Percentiles rank a stretch among this genome's conserved stretches.
These are phyloP conservation scores for Trypanosoma congolense DNA, from an alignment of 208 protist genomes.

Conservation along the genomic window DNA sequence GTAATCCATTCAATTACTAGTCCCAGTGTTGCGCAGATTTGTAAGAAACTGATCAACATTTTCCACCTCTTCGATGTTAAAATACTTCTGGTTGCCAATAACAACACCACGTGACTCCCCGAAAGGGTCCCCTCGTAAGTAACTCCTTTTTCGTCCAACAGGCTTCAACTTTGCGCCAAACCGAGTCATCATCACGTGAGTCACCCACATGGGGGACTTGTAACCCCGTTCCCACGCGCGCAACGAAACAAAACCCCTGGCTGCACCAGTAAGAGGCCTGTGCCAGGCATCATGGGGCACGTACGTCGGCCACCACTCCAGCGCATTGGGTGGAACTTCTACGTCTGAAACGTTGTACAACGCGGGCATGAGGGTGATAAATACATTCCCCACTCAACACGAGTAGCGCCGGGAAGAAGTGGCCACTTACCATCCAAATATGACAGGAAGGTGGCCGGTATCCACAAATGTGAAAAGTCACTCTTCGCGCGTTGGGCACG, in stretches of 20 bases:
- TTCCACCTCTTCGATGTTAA: constrained; percentile 36
- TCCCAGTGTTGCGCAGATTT: neutral
- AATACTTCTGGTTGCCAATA: constrained; percentile 23
- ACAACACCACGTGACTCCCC: constrained; percentile 21
- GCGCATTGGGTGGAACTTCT: constrained; percentile 15
- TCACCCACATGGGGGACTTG: constrained; percentile 37
- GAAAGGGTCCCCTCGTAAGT: constrained; percentile 16
- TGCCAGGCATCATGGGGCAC: constrained; percentile 33
- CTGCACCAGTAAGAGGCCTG: constrained; percentile 23
- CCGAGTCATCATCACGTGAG: constrained; percentile 2
- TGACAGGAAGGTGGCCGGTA: constrained; percentile 1
- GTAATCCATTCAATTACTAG: too few species aligned
- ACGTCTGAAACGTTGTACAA: constrained; percentile 52
- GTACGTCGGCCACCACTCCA: constrained; percentile 44
- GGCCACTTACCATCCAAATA: constrained; percentile 15
- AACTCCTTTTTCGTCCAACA: neutral
- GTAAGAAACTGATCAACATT: neutral
- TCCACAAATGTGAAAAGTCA: constrained; percentile 10
- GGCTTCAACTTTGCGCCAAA: constrained; percentile 4
- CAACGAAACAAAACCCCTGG: constrained; percentile 42
- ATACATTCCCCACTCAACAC: constrained; percentile 4
- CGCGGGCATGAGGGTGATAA: neutral
- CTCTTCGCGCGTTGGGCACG: constrained; percentile 34
- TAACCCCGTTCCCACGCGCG: constrained; percentile 60
- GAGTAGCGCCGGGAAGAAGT: constrained; percentile 7